Evolutionary conservation across 805 yeast species (phyloP), one percentile per base, ranked within the genome.

Genomic region (Candida boleticola): DNA sequence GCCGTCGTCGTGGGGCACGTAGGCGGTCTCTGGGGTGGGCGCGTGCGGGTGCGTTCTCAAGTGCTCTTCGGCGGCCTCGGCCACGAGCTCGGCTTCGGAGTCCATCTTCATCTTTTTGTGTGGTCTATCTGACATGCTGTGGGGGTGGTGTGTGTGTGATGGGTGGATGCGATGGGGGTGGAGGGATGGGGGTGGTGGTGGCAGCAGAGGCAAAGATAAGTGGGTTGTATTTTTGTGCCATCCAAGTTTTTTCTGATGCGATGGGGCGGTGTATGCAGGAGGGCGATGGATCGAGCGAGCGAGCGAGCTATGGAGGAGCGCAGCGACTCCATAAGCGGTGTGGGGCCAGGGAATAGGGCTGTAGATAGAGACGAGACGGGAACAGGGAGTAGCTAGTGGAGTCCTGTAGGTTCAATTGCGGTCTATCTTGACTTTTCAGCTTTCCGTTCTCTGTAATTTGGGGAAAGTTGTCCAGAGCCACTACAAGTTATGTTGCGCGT

Each of bases 11-110:
- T 83, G 87, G 45, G 73, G 76, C 2, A 11, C 29, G 23, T 10
- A 13, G 43, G 79, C 52, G 1, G 63, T 56, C 29, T 60, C 66
- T 7, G 53, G 54, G 1, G 56, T 63, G 1, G 46, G 44, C 4
- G 66, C 65, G 43, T 68, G 77, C 2, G 83, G 82, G 52, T 80
- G 82, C 35, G 52, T 57, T 44, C 53, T 64, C 33, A 76, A 58
- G 46, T 73, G 70, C 40, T 70, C 77, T 56, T 83, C 88, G 3
- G 87, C 85, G 18, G 71, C 70, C 57, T 82, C 89, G 4, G 88
- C 88, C 14, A 82, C 82, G 18, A 65, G 63, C 51, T 83, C 87
- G 2, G 87, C 83, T 42, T 73, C 67, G 1, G 85, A 79, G 2
- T 75, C 70, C 29, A 14, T 36, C 32, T 20, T 23, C 5, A 14